Base-by-base conservation (phyloP, 305 asterid genomes). In the Salvia sclarea region DNA sequence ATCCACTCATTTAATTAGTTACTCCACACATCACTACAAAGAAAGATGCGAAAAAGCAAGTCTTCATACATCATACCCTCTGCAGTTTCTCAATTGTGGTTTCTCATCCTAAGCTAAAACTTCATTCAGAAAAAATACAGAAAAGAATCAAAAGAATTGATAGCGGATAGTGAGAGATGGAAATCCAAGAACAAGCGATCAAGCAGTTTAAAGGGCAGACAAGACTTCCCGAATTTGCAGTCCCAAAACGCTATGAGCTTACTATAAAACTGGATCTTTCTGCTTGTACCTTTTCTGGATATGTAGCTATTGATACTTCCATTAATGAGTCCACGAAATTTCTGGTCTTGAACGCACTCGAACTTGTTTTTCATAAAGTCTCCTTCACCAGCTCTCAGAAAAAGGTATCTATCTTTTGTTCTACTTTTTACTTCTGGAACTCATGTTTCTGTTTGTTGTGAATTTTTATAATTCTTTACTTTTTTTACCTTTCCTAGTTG, bases 231-330 rank as follows among this genome's bases (percentile, higher is more conserved):
- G 31, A 70, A 12, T 80, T 80, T 52, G 84, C 80, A 43, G 77
- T 76, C 47, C 84, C 84, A 4, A 74, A 74, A 57, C 76, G 75
- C 47, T 80, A 80, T 53, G 80, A 76, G 55, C 79, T 80, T 58
- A 66, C 73, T 21, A 44, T 74, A 21, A 80, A 70, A 24, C 71
- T 71, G 49, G 81, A 80, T 66, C 84, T 80, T 24, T 52, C 66
- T 5, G 76, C 68, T 30, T 73, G 56, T 16, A 58, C 50, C 30
- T 80, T 76, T 64, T 70, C 75, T 16, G 84, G 84, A 20, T 48
- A 9, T 13, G 70, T 74, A 7, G 50, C 41, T 6, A 67, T 74
- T 53, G 71, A 74, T 53, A 65, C 74, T 56, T 70, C 73, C 64
- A 54, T 80, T 18, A 28, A 24, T 13, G 54, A 64, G 17, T 0